phyloP scores from a whole-genome alignment of 208 protist genomes.

The Balamuthia mandrillaris region DNA sequence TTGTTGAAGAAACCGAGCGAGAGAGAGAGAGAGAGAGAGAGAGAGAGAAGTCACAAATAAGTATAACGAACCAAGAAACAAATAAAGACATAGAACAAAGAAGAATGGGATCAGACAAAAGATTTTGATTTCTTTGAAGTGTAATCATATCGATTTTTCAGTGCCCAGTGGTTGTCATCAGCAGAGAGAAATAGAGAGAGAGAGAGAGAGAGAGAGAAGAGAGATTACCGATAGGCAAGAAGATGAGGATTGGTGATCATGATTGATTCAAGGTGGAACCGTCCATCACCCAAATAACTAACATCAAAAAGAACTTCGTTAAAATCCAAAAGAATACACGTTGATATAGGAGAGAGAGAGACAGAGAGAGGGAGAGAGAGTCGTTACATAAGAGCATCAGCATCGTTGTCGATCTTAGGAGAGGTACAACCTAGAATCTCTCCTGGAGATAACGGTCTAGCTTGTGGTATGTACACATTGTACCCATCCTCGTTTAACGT shows the following conservation, averaged over 20 bases:
- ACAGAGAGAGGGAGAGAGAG: neutral
- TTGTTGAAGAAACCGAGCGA: too few relatives aligned
- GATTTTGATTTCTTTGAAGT: neutral
- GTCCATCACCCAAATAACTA: slow-evolving; percentile 92
- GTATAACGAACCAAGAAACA: too few relatives aligned
- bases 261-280: slow-evolving; percentile 97
- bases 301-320: neutral
- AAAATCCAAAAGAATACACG: slow-evolving; percentile 7
- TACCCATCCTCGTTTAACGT: slow-evolving; percentile 80
- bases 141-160: neutral
- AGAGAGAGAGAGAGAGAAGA: too few relatives aligned
- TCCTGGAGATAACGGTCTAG: slow-evolving; percentile 90
- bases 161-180: too few relatives aligned
- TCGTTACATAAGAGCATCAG: slow-evolving; percentile 48
- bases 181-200: too few relatives aligned
- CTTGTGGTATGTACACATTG: slow-evolving; percentile 87
- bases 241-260: slow-evolving; percentile 94
- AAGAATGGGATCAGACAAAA: neutral
- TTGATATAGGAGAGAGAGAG: neutral
- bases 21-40: too few relatives aligned
- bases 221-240: slow-evolving; percentile 70
- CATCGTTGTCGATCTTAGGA: slow-evolving; percentile 75
- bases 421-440: slow-evolving; percentile 98
- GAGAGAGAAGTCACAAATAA: too few relatives aligned
- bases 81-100: too few relatives aligned